These are phyloP conservation scores for Cystobasidium tubakii DNA, from an alignment of 768 basidiomycete genomes.

Conservation along the genomic window DNA sequence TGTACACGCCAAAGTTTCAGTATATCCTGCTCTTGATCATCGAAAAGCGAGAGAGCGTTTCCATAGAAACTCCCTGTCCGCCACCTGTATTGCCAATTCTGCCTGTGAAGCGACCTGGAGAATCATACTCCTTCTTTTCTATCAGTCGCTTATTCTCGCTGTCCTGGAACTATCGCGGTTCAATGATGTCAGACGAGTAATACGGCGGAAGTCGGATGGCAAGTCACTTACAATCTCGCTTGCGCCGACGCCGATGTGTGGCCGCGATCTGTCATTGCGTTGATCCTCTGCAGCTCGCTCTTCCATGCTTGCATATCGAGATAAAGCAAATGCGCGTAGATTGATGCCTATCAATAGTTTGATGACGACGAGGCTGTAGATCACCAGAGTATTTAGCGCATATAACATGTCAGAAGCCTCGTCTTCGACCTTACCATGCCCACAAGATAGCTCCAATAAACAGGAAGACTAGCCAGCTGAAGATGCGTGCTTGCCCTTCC, in stretches of 20 bases:
- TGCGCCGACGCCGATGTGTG: slow-evolving; percentile 49
- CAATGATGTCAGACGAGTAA: background rate
- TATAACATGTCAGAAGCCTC: background rate
- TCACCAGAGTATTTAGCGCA: background rate
- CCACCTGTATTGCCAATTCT: slow-evolving; percentile 1
- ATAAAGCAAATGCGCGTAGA: slow-evolving; percentile 50
- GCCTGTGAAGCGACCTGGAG: slow-evolving; percentile 20
- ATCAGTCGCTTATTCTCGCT: slow-evolving; percentile 1
- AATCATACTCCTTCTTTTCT: slow-evolving; percentile 32
- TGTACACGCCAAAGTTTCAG: too few relatives aligned
- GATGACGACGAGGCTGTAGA: slow-evolving; percentile 52
- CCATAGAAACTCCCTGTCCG: slow-evolving; percentile 16
- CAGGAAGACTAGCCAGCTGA: slow-evolving; percentile 15
- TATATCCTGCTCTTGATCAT: slow-evolving; percentile 36
- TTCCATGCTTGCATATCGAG: slow-evolving; percentile 49
- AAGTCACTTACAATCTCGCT: slow-evolving; percentile 47
- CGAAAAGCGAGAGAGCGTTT: slow-evolving; percentile 32
- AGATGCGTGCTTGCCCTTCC: slow-evolving; percentile 29
- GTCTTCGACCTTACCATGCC: slow-evolving; percentile 63
- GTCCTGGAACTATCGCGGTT: background rate
- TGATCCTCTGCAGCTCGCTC: slow-evolving; percentile 49
- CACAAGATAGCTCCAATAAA: slow-evolving; percentile 63
- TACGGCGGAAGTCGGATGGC: background rate
- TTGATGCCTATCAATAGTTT: slow-evolving; percentile 78
- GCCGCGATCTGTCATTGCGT: slow-evolving; percentile 49